These are phyloP conservation scores for Botrytis aclada DNA, from an alignment of 2,329 filamentous ascomycete genomes.

Conservation along the genomic window DNA sequence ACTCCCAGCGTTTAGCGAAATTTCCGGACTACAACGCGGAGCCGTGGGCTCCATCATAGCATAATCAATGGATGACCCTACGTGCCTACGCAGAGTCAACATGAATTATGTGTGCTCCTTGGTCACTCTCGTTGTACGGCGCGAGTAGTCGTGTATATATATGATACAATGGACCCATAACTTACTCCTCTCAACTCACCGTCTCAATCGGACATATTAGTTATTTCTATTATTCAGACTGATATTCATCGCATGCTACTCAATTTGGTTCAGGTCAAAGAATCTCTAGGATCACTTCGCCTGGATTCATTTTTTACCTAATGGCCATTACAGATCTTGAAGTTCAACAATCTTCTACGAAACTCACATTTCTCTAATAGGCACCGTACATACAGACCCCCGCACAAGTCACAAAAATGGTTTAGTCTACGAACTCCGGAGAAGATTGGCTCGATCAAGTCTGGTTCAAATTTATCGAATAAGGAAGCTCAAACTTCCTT, in stretches of 20 bases:
- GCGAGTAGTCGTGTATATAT: background rate
- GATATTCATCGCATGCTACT: constrained; percentile 7
- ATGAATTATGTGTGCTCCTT: background rate
- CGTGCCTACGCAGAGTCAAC: no score
- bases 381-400: constrained; percentile 10
- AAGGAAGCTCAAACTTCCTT: constrained; percentile 10
- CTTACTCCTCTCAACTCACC: background rate
- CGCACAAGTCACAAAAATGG: background rate
- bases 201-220: background rate
- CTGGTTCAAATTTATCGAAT: constrained; percentile 9
- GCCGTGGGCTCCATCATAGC: background rate
- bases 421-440: constrained; percentile 5
- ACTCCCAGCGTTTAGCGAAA: constrained; percentile 6
- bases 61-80: background rate
- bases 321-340: constrained; percentile 10
- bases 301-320: constrained; percentile 11
- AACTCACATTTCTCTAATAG: constrained; percentile 4
- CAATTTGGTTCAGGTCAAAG: background rate
- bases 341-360: constrained; percentile 2
- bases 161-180: background rate
- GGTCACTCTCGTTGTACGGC: background rate
- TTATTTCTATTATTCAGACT: background rate
- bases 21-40: constrained; percentile 3
- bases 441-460: constrained; percentile 11
- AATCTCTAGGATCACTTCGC: background rate